phyloP scores from a whole-genome alignment of 805 yeast species.

The Sporopachydermia lactativora region DNA sequence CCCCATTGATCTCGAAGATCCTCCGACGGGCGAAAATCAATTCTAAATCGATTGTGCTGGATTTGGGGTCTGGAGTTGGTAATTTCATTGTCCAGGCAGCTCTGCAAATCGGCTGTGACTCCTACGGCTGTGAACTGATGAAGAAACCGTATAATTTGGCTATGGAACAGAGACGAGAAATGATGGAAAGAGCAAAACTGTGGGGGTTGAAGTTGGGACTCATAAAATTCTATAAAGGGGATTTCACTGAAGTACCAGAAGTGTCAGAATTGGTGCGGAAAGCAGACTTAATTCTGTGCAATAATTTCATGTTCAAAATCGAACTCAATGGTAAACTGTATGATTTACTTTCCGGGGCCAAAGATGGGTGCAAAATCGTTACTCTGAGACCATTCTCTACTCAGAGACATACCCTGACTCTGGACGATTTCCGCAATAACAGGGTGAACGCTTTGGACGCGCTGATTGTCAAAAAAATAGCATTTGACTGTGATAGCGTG shows the following conservation, averaged over 20 bases:
- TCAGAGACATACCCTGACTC: conserved; percentile 52
- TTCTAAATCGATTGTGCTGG: conserved; percentile 52
- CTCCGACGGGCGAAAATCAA: conserved; percentile 43
- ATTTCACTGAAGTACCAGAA: conserved; percentile 54
- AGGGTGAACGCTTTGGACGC: conserved; percentile 46
- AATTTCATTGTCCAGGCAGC: conserved; percentile 86
- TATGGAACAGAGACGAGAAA: conserved; percentile 40
- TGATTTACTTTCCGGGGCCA: conserved; percentile 43
- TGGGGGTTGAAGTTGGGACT: conserved; percentile 52
- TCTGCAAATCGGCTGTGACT: conserved; percentile 65
- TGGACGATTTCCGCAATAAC: conserved; percentile 28
- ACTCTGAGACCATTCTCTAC: conserved; percentile 71
- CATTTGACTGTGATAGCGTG: conserved; percentile 58
- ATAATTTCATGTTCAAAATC: conserved; percentile 77
- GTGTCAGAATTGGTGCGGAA: conserved; percentile 39
- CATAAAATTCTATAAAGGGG: conserved; percentile 45
- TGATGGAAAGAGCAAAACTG: conserved; percentile 39
- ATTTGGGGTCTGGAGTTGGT: conserved; percentile 91
- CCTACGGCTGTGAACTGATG: conserved; percentile 90
- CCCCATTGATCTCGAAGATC: conserved; percentile 56
- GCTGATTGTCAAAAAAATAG: conserved; percentile 45
- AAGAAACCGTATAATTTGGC: conserved; percentile 63
- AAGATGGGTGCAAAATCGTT: conserved; percentile 65
- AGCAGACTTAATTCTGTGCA: conserved; percentile 63
- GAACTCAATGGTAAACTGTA: conserved; percentile 56